Evolutionary conservation across 2,329 filamentous ascomycete genomes (phyloP).

Genomic region (Microascus cirrosus): DNA sequence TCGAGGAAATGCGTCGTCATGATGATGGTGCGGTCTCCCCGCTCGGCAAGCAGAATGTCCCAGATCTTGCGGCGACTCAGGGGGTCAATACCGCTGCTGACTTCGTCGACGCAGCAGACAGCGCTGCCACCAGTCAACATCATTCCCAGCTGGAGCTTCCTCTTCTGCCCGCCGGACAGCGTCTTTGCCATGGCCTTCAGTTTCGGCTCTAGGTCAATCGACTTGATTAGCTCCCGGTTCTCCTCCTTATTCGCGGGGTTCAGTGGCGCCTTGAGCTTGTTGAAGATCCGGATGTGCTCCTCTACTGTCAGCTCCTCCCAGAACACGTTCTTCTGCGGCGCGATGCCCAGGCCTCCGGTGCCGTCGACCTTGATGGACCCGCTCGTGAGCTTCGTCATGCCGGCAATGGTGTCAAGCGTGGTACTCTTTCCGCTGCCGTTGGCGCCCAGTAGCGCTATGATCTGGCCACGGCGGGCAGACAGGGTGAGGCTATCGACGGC

Average conservation of each 20-base stretch:
- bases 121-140: conserved; percentile 87
- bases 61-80: conserved; percentile 81
- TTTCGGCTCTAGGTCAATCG: conserved; percentile 69
- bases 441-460: conserved; percentile 75
- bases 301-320: conserved; percentile 82
- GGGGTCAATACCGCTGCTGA: conserved; percentile 80
- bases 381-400: conserved; percentile 63
- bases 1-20: conserved; percentile 91
- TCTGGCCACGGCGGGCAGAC: conserved; percentile 64
- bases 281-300: conserved; percentile 79
- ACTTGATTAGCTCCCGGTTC: conserved; percentile 51
- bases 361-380: conserved; percentile 70
- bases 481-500: conserved; percentile 69
- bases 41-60: conserved; percentile 82
- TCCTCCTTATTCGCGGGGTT: conserved; percentile 44
- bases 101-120: conserved; percentile 86
- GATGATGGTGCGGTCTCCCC: conserved; percentile 71
- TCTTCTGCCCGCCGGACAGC: conserved; percentile 81
- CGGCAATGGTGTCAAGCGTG: conserved; percentile 78
- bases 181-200: conserved; percentile 61
- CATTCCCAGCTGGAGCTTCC: conserved; percentile 86
- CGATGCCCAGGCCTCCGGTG: conserved; percentile 71
- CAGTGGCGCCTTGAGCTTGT: conserved; percentile 60
- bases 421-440: conserved; percentile 90
- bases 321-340: conserved; percentile 87